Evolutionary conservation across 2,329 filamentous ascomycete genomes (phyloP).

Genomic region (Trichoderma guizhouense): DNA sequence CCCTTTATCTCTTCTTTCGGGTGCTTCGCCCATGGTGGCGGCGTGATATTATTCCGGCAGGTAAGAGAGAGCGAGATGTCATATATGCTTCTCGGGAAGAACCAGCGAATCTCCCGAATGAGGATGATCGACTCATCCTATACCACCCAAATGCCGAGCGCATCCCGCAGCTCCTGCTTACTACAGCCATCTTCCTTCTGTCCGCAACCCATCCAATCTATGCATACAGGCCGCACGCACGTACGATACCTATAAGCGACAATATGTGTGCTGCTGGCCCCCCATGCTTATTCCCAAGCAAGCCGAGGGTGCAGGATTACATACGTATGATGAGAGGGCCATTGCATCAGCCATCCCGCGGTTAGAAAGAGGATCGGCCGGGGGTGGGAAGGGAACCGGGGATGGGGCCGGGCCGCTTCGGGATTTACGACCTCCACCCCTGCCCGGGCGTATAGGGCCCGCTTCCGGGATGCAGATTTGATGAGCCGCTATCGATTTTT

Average conservation of each 20-base stretch:
- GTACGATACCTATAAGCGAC: not conserved
- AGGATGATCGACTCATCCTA: not conserved
- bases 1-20: not conserved
- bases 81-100: not conserved
- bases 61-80: not conserved
- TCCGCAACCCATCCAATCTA: not conserved
- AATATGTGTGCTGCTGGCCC: not conserved
- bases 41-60: not conserved
- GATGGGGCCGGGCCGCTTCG: not conserved
- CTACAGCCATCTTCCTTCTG: not conserved
- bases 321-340: not conserved
- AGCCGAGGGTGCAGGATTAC: not conserved
- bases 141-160: not conserved
- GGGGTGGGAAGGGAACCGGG: not conserved
- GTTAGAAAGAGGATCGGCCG: not conserved
- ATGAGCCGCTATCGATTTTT: not conserved
- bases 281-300: not conserved
- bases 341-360: not conserved
- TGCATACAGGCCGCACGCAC: not conserved
- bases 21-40: too few relatives aligned
- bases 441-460: not conserved
- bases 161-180: not conserved
- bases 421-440: slow-evolving; percentile 1
- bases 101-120: not conserved
- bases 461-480: not conserved